Base-by-base conservation (phyloP, 2,329 filamentous ascomycete species). In the Biscogniauxia marginata region DNA sequence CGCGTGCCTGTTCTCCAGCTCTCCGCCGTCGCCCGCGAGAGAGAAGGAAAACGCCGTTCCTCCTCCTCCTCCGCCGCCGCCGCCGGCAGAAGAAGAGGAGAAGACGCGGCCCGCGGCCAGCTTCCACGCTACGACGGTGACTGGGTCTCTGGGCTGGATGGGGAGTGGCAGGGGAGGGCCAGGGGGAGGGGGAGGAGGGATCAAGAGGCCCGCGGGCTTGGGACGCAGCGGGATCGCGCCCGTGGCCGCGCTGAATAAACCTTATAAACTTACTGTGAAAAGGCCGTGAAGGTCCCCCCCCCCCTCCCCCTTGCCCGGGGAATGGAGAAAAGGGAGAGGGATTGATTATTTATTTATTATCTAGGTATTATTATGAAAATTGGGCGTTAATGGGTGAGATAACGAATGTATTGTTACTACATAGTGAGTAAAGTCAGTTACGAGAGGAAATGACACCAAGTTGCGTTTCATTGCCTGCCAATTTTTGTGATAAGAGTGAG, bases 1-100 rank as follows among this genome's bases (percentile, higher is more conserved):
- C 62, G 68, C 76, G 0, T 80, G 78, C 59, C n/a, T n/a, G n/a
- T 84, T 86, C 65, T 85, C 83, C 0, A 86, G 83, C 70, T 84
- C 83, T 18, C 82, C 84, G 7, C 62, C 60, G 4, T 54, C 48
- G 45, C 61, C 49, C 2, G 52, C 48, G 51, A 25, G 22, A 58
- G 60, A 68, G 18, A 67, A 67, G 25, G 63, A 70, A 4, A 67
- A 72, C 6, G 55, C 64, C 23, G 65, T 68, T 13, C 65, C 55
- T 8, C 30, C 30, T 16, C 30, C 30, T 16, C 30, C 30, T 7
- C 30, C 30, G 6, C n/a, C n/a, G n/a, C n/a, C 52, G 7, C 53
- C 59, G 56, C 54, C 61, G n/a, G 74, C 70, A n/a, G n/a, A n/a
- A n/a, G 54, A 60, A 19, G 76, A 72, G 30, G 74, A 72, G 24